These are phyloP conservation scores for Kluyveromyces dobzhanskii DNA, from an alignment of 805 yeast genomes.

Conservation along the genomic window DNA sequence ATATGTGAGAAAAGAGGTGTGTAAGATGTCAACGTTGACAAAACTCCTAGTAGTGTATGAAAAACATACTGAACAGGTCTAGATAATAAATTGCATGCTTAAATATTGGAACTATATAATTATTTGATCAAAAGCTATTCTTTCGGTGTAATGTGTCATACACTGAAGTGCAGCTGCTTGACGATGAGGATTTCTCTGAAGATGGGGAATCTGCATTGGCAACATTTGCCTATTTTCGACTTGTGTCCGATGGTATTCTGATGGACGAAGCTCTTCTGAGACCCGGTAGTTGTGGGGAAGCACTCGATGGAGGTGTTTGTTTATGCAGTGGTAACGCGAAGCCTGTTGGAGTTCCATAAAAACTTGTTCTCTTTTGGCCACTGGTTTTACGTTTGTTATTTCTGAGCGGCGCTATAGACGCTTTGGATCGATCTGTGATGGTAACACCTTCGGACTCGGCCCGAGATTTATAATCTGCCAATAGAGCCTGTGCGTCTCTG, in stretches of 20 bases:
- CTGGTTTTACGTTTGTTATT: constrained; percentile 7
- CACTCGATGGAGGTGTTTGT: constrained; percentile 9
- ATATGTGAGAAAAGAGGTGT: too few species aligned
- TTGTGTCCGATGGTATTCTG: constrained; percentile 7
- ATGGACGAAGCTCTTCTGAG: constrained; percentile 17
- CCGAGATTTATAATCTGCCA: not conserved
- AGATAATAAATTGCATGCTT: too few species aligned
- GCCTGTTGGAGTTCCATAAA: constrained; percentile 14
- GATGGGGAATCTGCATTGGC: too few species aligned
- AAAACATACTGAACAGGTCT: too few species aligned
- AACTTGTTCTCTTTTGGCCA: constrained; percentile 19
- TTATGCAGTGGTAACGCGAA: constrained; percentile 6
- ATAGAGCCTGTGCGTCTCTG: constrained; percentile 1
- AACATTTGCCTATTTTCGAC: too few species aligned
- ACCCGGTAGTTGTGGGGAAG: constrained; percentile 16
- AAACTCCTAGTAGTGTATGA: too few species aligned
- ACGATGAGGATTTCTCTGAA: too few species aligned
- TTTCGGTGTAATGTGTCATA: too few species aligned
- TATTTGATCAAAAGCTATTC: too few species aligned
- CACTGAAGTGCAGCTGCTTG: too few species aligned
- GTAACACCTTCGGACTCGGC: not conserved
- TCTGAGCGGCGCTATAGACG: not conserved
- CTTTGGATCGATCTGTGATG: not conserved
- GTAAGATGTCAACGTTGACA: too few species aligned
- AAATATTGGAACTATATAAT: too few species aligned